These are phyloP conservation scores for Nannochloropsis salina DNA, from an alignment of 108 stramenopile genomes.

Conservation along the genomic window DNA sequence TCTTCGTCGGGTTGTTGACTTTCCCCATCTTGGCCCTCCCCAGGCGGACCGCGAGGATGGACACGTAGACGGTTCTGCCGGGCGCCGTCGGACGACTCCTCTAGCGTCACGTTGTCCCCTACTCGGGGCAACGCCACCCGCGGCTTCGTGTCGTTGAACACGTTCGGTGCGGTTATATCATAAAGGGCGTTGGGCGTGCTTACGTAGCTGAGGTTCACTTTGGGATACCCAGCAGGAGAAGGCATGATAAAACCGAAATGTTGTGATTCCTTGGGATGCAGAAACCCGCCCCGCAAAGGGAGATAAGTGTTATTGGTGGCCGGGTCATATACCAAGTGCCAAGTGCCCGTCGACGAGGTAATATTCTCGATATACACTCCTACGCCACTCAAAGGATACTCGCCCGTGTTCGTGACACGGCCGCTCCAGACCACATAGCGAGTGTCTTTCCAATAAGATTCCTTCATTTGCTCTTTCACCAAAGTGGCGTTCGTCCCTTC, in stretches of 20 bases:
- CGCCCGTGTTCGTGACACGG: background rate
- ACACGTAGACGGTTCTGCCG: background rate
- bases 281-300: background rate
- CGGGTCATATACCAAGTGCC: background rate
- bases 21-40: background rate
- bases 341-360: background rate
- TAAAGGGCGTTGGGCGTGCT: background rate
- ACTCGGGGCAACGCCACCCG: background rate
- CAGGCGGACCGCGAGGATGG: background rate
- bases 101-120: background rate
- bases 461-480: background rate
- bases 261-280: background rate
- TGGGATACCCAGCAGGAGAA: background rate
- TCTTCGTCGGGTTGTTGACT: background rate
- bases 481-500: background rate
- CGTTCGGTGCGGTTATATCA: background rate
- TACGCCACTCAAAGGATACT: background rate
- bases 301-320: background rate
- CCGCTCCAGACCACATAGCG: slow-evolving; percentile 19
- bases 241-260: slow-evolving; percentile 14
- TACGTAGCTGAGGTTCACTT: slow-evolving; percentile 11
- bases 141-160: background rate
- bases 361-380: background rate
- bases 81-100: background rate
- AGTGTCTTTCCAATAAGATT: background rate